These are phyloP conservation scores for Butyriboletus loyo DNA, from an alignment of 768 basidiomycete genomes.

Conservation along the genomic window DNA sequence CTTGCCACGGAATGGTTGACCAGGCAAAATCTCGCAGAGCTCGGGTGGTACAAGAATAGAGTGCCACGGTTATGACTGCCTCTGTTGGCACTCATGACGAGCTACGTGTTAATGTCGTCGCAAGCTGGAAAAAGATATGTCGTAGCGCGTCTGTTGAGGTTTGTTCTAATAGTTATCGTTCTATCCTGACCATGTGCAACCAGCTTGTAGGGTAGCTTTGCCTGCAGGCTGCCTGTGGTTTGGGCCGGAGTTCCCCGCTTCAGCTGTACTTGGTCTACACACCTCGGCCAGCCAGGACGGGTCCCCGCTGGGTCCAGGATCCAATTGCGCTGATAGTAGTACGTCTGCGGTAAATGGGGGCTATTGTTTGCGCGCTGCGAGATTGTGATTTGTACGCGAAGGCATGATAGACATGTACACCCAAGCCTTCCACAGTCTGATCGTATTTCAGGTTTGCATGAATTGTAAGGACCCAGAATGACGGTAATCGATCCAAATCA, in stretches of 20 bases:
- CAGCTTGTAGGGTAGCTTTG: neutral
- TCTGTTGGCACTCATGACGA: conserved; percentile 17
- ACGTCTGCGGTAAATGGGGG: conserved; percentile 73
- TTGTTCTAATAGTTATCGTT: too few species aligned
- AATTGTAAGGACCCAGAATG: conserved; percentile 74
- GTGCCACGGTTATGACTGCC: conserved; percentile 9
- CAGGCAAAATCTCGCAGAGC: conserved; percentile 60
- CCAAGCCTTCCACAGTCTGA: too few species aligned
- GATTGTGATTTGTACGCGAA: too few species aligned
- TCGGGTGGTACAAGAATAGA: conserved; percentile 60
- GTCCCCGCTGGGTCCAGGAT: neutral
- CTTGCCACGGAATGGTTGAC: conserved; percentile 58
- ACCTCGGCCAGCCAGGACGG: neutral
- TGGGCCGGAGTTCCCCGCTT: neutral
- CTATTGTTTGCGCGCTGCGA: conserved; percentile 80
- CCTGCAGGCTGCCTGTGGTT: neutral
- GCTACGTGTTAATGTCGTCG: neutral
- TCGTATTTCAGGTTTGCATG: conserved; percentile 69
- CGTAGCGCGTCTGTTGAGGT: neutral
- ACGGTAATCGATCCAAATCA: conserved; percentile 92
- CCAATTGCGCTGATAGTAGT: conserved; percentile 70
- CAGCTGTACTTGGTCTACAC: neutral
- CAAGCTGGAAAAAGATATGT: neutral
- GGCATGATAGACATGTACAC: too few species aligned
- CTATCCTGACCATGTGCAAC: neutral